Percentiles rank a stretch among this genome's conserved stretches.
phyloP scores from a whole-genome alignment of 768 basidiomycete species.

The Lactarius sp. region DNA sequence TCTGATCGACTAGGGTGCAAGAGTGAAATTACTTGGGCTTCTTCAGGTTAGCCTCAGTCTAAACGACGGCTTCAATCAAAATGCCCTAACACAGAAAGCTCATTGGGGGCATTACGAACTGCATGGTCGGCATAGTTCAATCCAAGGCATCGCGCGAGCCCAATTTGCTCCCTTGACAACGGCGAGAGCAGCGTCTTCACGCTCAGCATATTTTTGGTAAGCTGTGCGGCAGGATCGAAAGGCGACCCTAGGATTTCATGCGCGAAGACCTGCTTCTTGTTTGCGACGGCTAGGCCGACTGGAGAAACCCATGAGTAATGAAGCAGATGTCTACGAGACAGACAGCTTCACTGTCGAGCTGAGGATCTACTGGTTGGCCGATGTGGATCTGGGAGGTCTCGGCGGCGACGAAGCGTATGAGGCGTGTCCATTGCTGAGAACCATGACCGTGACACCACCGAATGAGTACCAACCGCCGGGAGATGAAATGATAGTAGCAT shows the following conservation, averaged over 20 bases:
- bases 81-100: background rate
- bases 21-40: slow-evolving; percentile 50
- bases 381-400: slow-evolving; percentile 73
- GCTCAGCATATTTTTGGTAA: slow-evolving; percentile 60
- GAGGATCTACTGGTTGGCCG: slow-evolving; percentile 67
- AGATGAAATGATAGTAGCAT: slow-evolving; percentile 23
- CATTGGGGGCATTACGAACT: slow-evolving; percentile 36
- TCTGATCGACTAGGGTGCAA: background rate
- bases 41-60: slow-evolving; percentile 64
- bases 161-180: slow-evolving; percentile 60
- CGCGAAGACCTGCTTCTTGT: slow-evolving; percentile 52
- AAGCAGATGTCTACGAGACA: background rate
- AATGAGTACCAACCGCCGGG: background rate
- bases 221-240: slow-evolving; percentile 59
- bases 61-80: background rate
- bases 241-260: slow-evolving; percentile 69
- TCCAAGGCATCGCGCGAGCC: slow-evolving; percentile 69
- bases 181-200: slow-evolving; percentile 69
- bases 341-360: slow-evolving; percentile 51
- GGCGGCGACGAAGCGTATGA: slow-evolving; percentile 75
- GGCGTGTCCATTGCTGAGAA: slow-evolving; percentile 67
- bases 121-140: slow-evolving; percentile 86
- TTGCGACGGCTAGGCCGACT: slow-evolving; percentile 58
- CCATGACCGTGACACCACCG: background rate
- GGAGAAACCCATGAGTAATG: slow-evolving; percentile 8